These are phyloP conservation scores for Physcomitrium patens DNA, from an alignment of 225 moss, liverwort and hornwort species.

Conservation along the genomic window DNA sequence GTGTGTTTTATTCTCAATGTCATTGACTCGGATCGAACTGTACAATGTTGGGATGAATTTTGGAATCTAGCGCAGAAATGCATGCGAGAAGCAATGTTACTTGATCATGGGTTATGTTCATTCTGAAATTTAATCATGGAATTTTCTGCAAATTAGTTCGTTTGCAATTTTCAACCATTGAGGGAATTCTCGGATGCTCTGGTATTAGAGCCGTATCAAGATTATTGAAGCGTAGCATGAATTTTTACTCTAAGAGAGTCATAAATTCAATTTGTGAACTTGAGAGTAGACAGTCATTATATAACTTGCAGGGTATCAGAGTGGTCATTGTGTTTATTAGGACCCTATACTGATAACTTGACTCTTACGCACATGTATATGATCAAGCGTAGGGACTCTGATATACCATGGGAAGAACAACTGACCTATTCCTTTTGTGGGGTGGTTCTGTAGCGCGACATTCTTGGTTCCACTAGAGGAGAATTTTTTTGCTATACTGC, in stretches of 20 bases:
- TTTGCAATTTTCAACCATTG: background rate
- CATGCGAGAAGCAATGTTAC: background rate
- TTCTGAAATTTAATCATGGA: no score
- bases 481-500: slow-evolving; percentile 28
- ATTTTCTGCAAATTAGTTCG: background rate
- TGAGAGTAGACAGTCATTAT: background rate
- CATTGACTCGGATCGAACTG: background rate
- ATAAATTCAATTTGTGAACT: background rate
- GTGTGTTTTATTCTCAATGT: background rate
- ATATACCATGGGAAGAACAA: slow-evolving; percentile 1
- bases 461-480: slow-evolving; percentile 34
- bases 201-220: no score
- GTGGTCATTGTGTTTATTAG: background rate
- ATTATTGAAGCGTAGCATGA: background rate
- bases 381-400: background rate
- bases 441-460: slow-evolving; percentile 26
- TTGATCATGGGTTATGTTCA: background rate
- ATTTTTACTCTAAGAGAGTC: background rate
- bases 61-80: slow-evolving; percentile 12
- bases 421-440: slow-evolving; percentile 24
- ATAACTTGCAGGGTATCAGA: background rate
- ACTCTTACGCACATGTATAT: background rate
- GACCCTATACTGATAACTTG: background rate
- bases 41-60: background rate
- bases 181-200: background rate